phyloP scores from a whole-genome alignment of 352 stramenopile genomes.

The Phytophthora ohioensis region DNA sequence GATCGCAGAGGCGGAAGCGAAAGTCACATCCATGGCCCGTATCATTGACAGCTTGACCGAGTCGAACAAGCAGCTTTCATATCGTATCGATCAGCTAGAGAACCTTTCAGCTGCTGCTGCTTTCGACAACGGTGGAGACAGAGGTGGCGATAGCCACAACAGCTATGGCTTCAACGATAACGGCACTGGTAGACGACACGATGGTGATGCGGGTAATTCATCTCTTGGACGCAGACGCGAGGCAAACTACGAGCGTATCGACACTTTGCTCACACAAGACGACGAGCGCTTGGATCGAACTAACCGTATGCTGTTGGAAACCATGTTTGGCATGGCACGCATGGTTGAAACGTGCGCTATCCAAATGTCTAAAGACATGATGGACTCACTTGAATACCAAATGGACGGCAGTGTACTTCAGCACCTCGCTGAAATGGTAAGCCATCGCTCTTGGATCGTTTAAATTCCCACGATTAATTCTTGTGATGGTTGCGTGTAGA shows the following conservation, averaged over 20 bases:
- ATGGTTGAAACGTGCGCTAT: conserved; percentile 89
- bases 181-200: conserved; percentile 9
- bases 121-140: conserved; percentile 19
- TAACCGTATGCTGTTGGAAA: conserved; percentile 84
- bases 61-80: conserved; percentile 73
- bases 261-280: conserved; percentile 59
- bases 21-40: conserved; percentile 73
- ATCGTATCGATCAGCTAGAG: conserved; percentile 74
- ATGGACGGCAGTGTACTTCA: conserved; percentile 73
- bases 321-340: conserved; percentile 84
- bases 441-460: not conserved
- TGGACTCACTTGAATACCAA: conserved; percentile 85
- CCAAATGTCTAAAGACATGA: conserved; percentile 83
- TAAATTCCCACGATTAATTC: not conserved
- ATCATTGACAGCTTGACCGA: conserved; percentile 86
- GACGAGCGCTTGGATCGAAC: conserved; percentile 69
- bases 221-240: conserved; percentile 32
- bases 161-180: conserved; percentile 16
- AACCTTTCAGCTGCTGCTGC: conserved; percentile 44
- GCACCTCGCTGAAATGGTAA: conserved; percentile 67
- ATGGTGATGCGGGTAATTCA: not conserved
- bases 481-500: conserved; percentile 25
- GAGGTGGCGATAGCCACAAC: conserved; percentile 7
- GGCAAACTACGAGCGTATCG: conserved; percentile 62
- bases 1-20: conserved; percentile 68